Evolutionary conservation across 805 yeast genomes (phyloP).

Genomic region (Candida mattraensis): DNA sequence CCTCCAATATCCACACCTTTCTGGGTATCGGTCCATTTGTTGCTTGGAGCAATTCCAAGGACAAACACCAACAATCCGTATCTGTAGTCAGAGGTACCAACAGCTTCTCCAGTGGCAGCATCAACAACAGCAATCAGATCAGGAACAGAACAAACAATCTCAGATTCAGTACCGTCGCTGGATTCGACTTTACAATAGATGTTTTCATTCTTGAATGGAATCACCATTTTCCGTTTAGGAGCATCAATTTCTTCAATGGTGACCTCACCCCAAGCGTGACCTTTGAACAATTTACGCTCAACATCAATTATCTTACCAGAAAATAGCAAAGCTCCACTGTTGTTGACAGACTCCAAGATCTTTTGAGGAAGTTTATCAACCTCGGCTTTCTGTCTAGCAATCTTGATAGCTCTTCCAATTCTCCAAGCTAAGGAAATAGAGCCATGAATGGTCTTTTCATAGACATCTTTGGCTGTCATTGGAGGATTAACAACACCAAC

Average conservation of each 20-base stretch:
- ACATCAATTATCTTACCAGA: constrained; percentile 45
- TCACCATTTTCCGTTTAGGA: constrained; percentile 26
- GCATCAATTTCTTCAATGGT: constrained; percentile 23
- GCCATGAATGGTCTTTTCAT: constrained; percentile 23
- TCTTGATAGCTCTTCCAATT: constrained; percentile 43
- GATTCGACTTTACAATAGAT: constrained; percentile 34
- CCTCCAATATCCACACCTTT: constrained; percentile 43
- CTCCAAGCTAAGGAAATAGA: constrained; percentile 46
- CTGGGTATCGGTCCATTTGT: constrained; percentile 37
- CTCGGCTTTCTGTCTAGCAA: constrained; percentile 39
- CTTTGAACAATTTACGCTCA: constrained; percentile 40
- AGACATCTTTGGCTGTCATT: constrained; percentile 20
- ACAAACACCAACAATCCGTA: constrained; percentile 47
- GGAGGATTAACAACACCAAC: constrained; percentile 38
- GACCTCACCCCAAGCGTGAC: constrained; percentile 48
- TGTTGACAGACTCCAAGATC: constrained; percentile 39
- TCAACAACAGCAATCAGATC: constrained; percentile 45
- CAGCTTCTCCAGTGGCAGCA: constrained; percentile 44
- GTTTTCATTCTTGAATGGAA: constrained; percentile 52
- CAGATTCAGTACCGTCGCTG: constrained; percentile 21
- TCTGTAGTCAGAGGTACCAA: constrained; percentile 49
- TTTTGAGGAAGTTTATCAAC: constrained; percentile 35
- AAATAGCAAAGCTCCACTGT: constrained; percentile 36
- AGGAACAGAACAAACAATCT: constrained; percentile 44
- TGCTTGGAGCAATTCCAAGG: constrained; percentile 39